Base-by-base conservation (phyloP, 768 basidiomycete species). In the Crassisporium funariophilum region DNA sequence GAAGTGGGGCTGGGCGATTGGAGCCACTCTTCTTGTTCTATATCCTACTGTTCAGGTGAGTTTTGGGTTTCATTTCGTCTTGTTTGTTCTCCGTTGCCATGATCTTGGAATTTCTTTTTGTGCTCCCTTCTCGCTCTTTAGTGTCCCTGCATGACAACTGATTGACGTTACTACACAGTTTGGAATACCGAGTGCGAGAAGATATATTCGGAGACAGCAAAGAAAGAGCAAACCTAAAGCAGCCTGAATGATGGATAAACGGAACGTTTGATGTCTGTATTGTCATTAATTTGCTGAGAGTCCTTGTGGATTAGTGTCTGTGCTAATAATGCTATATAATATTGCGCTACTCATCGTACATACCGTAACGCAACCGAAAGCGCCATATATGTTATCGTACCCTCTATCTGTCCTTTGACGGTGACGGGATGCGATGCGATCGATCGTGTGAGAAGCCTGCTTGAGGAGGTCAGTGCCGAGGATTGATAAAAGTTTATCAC, bases 1-100 rank as follows among this genome's bases (percentile, higher is more conserved):
- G 50, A 81, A 77, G 66, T 76, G 76, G 74, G 83, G 82, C 9
- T 89, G 87, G 85, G 61, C 67, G n/a, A 55, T 81, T 10, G 86
- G 81, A 20, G 76, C 68, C 16, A 59, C 60, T n/a, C 59, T 86
- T 36, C 68, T 92, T 49, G 69, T 85, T 13, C 59, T 86, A 42
- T 92, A 92, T 73, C 88, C 90, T 12, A 66, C 70, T 11, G 62
- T 84, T 10, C 76, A 80, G 76, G 88, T 88, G 57, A 62, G 82
- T 56, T 49, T 59, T 23, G 23, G 25, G 9, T 3, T 49, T 24
- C 37, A 20, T 15, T 48, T 15, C 25, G 15, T 22, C 31, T 38
- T 39, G 15, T 56, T 31, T 44, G 19, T 46, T 36, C 40, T 23
- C 39, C 17, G 24, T 23, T 41, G 44, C 16, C 25, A 44, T 31